Evolutionary conservation across 371 early-diverging fungal genomes (phyloP).

Genomic region (Lichtheimia corymbifera): DNA sequence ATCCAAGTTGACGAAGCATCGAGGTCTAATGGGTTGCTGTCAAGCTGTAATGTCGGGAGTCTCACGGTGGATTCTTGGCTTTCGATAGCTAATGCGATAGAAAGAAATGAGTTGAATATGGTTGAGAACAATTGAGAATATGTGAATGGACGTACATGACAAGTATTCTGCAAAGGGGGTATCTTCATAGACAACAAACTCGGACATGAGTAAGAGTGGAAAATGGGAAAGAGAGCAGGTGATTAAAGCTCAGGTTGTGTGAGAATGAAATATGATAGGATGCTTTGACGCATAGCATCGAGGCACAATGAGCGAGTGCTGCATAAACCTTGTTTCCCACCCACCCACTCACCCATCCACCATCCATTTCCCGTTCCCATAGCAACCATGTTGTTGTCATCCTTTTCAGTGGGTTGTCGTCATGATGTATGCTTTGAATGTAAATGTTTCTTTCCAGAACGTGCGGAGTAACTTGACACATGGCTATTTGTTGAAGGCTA

Average conservation of each 20-base stretch:
- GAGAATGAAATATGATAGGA: no score
- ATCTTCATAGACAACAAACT: conserved; percentile 72
- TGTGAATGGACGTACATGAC: conserved; percentile 40
- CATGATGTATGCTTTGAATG: no score
- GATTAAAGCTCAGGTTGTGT: no score
- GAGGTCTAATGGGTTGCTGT: not conserved
- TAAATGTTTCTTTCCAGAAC: no score
- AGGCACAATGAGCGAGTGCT: not conserved
- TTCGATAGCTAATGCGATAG: conserved; percentile 37
- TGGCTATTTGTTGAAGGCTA: no score
- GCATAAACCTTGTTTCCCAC: not conserved
- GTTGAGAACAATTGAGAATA: no score
- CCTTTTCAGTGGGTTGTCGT: no score
- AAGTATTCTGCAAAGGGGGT: conserved; percentile 73
- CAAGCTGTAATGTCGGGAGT: conserved; percentile 23
- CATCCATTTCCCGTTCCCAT: no score
- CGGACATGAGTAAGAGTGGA: conserved; percentile 45
- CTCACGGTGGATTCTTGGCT: conserved; percentile 40
- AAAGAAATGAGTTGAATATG: not conserved
- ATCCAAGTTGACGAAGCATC: conserved; percentile 7
- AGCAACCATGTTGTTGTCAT: no score
- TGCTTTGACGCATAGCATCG: not conserved
- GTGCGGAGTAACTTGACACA: no score
- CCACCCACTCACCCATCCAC: no score
- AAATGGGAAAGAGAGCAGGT: not conserved